Conservation (phyloP, 2,329 filamentous ascomycete genomes). For the Trichoderma aggressivum region DNA sequence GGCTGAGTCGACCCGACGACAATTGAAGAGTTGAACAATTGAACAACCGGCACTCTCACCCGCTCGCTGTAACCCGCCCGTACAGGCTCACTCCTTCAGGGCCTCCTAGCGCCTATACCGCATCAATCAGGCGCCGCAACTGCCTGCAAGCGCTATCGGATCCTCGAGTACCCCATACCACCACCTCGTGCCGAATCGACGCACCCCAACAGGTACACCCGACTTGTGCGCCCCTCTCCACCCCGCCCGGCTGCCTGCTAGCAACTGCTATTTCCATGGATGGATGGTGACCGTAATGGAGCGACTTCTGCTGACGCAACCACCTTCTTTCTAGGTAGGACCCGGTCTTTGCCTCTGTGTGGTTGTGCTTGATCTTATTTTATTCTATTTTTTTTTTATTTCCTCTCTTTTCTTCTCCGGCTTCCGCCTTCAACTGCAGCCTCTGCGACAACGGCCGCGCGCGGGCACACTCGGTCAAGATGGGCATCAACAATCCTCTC, state of each 20-base stretch:
- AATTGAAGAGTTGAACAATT: not conserved
- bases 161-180: not conserved
- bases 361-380: not conserved
- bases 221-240: not conserved
- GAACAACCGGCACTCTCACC: no score
- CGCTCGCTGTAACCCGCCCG: not conserved
- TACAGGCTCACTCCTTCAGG: not conserved
- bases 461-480: constrained; percentile 9
- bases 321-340: not conserved
- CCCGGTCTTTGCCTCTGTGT: not conserved
- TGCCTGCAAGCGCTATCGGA: not conserved
- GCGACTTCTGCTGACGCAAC: constrained; percentile 13
- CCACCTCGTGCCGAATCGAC: not conserved
- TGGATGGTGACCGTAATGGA: not conserved
- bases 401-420: not conserved
- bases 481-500: constrained; percentile 62
- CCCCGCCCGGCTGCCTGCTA: not conserved
- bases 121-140: not conserved
- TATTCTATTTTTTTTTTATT: not conserved
- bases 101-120: not conserved
- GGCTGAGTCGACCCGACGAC: not conserved
- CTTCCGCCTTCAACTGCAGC: not conserved
- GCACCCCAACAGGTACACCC: not conserved
- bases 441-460: constrained; percentile 2
- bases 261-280: not conserved